phyloP scores from a whole-genome alignment of 129 eudicot species.

The Flaveria bidentis region DNA sequence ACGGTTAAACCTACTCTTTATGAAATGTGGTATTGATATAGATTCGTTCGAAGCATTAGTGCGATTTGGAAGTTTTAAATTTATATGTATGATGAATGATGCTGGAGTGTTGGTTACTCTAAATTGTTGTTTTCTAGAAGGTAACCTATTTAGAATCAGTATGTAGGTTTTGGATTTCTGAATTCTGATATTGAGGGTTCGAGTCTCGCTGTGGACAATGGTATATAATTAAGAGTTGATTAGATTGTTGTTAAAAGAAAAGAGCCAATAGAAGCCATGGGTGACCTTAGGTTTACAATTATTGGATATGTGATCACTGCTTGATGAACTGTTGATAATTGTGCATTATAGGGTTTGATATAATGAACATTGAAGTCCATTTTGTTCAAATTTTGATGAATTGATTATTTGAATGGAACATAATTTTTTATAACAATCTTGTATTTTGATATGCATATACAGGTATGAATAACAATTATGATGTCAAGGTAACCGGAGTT shows the following conservation, averaged over 20 bases:
- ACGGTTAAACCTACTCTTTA: not conserved
- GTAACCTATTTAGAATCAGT: too few species aligned
- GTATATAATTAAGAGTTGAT: too few species aligned
- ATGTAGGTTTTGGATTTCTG: conserved; percentile 10
- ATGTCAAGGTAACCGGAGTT: conserved; percentile 57
- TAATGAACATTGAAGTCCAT: not conserved
- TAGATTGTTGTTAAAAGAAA: too few species aligned
- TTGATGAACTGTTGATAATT: not conserved
- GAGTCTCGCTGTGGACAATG: too few species aligned
- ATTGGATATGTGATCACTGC: not conserved
- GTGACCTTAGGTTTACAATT: not conserved
- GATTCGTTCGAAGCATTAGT: not conserved
- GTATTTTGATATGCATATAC: conserved; percentile 22
- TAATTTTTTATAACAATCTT: not conserved
- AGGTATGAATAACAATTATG: conserved; percentile 55
- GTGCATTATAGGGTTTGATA: not conserved
- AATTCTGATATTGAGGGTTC: too few species aligned
- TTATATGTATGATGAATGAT: not conserved
- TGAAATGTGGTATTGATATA: too few species aligned
- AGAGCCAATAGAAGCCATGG: not conserved
- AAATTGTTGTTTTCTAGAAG: not conserved
- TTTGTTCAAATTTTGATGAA: not conserved
- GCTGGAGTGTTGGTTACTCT: conserved; percentile 3
- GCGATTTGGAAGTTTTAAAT: not conserved
- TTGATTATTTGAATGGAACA: not conserved